Evolutionary conservation across 2,329 filamentous ascomycete species (phyloP), one percentile per base, ranked within the genome.

Genomic region (Aurifilum marmelostoma): DNA sequence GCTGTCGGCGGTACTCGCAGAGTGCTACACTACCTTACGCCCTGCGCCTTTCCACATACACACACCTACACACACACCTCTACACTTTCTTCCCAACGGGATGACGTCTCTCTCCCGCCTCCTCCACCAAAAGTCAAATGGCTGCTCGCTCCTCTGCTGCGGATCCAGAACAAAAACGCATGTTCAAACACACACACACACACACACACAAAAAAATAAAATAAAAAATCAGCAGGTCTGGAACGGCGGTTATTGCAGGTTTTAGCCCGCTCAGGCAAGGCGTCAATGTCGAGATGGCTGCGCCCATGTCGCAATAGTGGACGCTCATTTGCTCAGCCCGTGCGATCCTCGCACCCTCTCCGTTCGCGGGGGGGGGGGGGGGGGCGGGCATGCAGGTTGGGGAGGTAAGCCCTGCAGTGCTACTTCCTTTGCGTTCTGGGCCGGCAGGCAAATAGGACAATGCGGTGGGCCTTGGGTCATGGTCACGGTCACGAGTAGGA

Each of bases 281-380:
- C 43, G 68, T 58, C 41, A 18, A 63, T 69, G 65, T 69, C 65
- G 67, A 67, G 65, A 69, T 63, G 67, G 67, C 65, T 64, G 67
- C 52, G 58, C 32, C 54, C 37, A 59, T 34, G 61, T 63, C 61
- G 61, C 29, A 63, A 62, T 43, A 50, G 43, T 41, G 59, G 59
- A 62, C 37, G 59, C 59, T 62, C 59, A 43, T 62, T 61, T 61
- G 59, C 59, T n/a, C 59, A 37, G 24, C 50, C 50, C 24, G 3
- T 29, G n/a, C n/a, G n/a, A n/a, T n/a, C n/a, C 11, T 1, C 34
- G 34, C 52, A 16, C 14, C 24, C n/a, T n/a, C n/a, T n/a, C n/a
- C n/a, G n/a, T n/a, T n/a, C n/a, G n/a, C n/a, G n/a, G n/a, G n/a
- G n/a, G n/a, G n/a, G n/a, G n/a, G n/a, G n/a, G n/a, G n/a, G n/a